Base-by-base conservation (phyloP, 1,139 yeast genomes). In the Zygosaccharomyces sapae region DNA sequence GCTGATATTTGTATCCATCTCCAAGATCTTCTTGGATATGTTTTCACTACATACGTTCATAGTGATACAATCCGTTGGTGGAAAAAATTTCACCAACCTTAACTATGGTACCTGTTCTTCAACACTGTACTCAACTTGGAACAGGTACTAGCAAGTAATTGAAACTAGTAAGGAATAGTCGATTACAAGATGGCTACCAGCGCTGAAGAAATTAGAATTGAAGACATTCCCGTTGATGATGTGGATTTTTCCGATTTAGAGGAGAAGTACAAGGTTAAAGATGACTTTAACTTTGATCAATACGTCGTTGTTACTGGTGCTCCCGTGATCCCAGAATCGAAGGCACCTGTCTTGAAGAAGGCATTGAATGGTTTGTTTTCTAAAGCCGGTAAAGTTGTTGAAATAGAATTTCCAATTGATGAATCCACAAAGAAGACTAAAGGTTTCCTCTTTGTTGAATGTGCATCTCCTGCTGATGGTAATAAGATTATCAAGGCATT, bases 291-390 rank as follows among this genome's bases (percentile, higher is more conserved):
- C 35, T 75, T 87, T 49, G 96, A 88, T 62, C 80, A 79, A 62
- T 90, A 81, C 65, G 81, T 92, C 50, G 87, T 92, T 27, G 84
- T 89, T 45, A 97, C 89, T 67, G 98, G 98, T 41, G 92, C 96
- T 5, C 99, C 99, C 55, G 75, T 88, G 54, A 95, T 96, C 20
- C 96, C 97, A 47, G 95, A 85, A 64, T 69, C 88, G 47, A 94
- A 94, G 70, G 86, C 83, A 38, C 86, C 89, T 42, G 82, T 86
- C 47, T 79, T 94, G 65, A 77, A 83, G 60, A 89, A 87, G 66
- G 97, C 94, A 45, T 77, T 94, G 62, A 80, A 77, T 61, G 92
- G 90, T 72, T 76, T 87, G 50, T 84, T 92, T 64, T 72, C 80
- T 50, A 76, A 80, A 52, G 92, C 86, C 37, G 86, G 85, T 45